Conservation (phyloP, 345 rosid species). For the Ceriops tagal region DNA sequence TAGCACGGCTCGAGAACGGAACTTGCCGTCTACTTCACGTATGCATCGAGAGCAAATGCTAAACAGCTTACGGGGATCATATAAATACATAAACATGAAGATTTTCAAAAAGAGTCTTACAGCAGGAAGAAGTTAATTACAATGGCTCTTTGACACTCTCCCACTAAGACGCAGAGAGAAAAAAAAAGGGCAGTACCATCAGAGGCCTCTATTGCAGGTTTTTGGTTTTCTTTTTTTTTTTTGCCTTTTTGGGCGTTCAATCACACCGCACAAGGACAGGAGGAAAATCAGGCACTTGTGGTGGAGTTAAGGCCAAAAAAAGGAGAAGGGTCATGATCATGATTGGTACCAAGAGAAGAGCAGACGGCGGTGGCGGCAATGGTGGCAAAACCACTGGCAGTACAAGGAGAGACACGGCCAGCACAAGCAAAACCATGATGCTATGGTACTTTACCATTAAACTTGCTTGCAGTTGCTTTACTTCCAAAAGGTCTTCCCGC, state of each 20-base stretch:
- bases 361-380: conserved; percentile 8
- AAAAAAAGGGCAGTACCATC: no score
- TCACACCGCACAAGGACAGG: neutral
- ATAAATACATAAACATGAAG: no score
- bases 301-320: neutral
- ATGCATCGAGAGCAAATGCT: no score
- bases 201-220: neutral
- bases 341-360: neutral
- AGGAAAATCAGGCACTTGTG: neutral
- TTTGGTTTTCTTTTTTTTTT: neutral
- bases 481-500: neutral
- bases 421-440: conserved; percentile 11
- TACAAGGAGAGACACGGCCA: neutral
- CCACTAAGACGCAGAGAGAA: no score
- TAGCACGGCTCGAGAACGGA: no score
- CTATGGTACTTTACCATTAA: conserved; percentile 16
- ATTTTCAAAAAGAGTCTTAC: no score
- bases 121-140: no score
- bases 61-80: no score
- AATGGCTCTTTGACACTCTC: no score
- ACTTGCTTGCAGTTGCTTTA: neutral
- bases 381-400: conserved; percentile 11
- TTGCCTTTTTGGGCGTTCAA: neutral
- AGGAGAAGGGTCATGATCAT: conserved; percentile 2
- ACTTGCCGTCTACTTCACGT: no score